Percentiles rank a stretch among this genome's conserved stretches.
Conservation (phyloP, 768 basidiomycete species). For the Tricholoma sp. region DNA sequence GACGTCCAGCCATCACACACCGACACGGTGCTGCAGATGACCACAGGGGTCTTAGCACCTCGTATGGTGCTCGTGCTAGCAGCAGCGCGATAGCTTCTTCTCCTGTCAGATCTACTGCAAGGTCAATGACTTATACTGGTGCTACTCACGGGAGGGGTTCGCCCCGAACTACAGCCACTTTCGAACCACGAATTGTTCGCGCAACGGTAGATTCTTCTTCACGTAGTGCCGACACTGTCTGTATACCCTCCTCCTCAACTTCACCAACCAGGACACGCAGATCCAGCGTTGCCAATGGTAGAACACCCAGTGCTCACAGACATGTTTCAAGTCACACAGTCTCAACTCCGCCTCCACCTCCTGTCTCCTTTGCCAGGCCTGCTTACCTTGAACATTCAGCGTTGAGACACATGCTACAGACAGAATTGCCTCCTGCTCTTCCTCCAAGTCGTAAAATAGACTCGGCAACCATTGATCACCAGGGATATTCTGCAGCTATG, state of each 20-base stretch:
- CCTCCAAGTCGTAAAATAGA: conserved; percentile 37
- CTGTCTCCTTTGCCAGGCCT: conserved; percentile 55
- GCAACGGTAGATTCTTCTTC: conserved; percentile 35
- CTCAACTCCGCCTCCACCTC: conserved; percentile 24
- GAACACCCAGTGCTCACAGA: conserved; percentile 25
- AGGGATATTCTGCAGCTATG: conserved; percentile 22
- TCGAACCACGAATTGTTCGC: conserved; percentile 70
- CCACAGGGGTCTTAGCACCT: conserved; percentile 30
- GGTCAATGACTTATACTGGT: conserved; percentile 37
- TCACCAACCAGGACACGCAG: conserved; percentile 47
- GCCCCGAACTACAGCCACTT: conserved; percentile 30
- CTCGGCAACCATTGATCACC: conserved; percentile 12
- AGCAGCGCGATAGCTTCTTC: conserved; percentile 23
- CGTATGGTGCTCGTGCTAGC: conserved; percentile 33
- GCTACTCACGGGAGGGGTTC: conserved; percentile 25
- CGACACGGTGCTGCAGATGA: conserved; percentile 26
- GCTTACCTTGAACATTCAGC: conserved; percentile 75
- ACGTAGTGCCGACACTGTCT: conserved; percentile 37
- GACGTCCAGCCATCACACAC: conserved; percentile 26
- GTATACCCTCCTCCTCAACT: conserved; percentile 35
- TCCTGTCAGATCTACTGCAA: conserved; percentile 36
- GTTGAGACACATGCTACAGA: conserved; percentile 63
- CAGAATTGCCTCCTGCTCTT: conserved; percentile 37
- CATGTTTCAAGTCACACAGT: conserved; percentile 23
- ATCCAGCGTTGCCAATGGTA: conserved; percentile 30